phyloP scores from a whole-genome alignment of 495 filamentous ascomycete genomes.

The Glutinoglossum americanum region DNA sequence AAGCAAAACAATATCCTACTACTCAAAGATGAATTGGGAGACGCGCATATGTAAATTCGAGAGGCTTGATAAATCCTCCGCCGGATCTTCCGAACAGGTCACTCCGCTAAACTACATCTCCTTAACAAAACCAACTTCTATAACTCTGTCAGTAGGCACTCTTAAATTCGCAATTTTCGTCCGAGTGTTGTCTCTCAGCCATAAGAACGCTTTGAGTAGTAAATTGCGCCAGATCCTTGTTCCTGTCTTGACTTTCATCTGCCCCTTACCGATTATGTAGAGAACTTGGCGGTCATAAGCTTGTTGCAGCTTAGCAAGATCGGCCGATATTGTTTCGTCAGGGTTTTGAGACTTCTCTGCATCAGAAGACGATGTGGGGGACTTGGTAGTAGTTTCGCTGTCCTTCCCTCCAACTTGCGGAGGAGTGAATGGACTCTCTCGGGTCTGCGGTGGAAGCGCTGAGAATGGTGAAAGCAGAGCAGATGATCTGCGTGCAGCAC shows the following conservation, averaged over 20 bases:
- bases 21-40: no score
- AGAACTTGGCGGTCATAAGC: slow-evolving; percentile 38
- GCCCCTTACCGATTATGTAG: slow-evolving; percentile 54
- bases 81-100: no score
- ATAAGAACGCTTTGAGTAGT: slow-evolving; percentile 35
- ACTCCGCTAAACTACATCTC: no score
- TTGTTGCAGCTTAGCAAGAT: slow-evolving; percentile 18
- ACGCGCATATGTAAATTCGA: no score
- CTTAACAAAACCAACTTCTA: slow-evolving; percentile 56
- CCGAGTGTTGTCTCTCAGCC: slow-evolving; percentile 45
- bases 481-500: no score
- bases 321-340: background rate
- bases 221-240: slow-evolving; percentile 24
- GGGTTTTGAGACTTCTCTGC: background rate
- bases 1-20: no score
- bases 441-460: no score
- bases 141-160: slow-evolving; percentile 37
- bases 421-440: no score
- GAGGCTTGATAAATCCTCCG: no score
- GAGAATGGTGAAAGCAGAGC: no score
- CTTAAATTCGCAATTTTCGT: slow-evolving; percentile 38
- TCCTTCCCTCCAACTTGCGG: no score
- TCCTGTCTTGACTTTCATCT: slow-evolving; percentile 31
- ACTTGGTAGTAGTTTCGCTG: background rate
- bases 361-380: no score